These are phyloP conservation scores for Speleostelium caveatum DNA, from an alignment of 78 protist genomes.

Conservation along the genomic window DNA sequence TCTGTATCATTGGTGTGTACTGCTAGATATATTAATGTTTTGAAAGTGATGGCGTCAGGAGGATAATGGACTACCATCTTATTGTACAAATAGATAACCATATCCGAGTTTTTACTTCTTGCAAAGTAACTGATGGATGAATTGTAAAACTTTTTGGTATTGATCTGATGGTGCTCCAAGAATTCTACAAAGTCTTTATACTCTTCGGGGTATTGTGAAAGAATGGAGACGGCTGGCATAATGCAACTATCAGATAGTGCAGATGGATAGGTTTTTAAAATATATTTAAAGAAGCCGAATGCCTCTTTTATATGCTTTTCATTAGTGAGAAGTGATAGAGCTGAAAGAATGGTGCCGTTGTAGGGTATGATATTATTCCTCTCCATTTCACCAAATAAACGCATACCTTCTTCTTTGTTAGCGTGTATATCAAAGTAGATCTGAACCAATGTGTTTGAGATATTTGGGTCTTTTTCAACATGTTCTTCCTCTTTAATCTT, in stretches of 20 bases:
- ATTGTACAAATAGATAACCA: constrained; percentile 1
- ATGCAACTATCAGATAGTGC: not conserved
- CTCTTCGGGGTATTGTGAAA: not conserved
- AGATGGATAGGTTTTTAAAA: not conserved
- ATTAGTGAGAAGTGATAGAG: not conserved
- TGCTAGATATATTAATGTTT: not conserved
- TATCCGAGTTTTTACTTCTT: not conserved
- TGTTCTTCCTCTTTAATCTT: not conserved
- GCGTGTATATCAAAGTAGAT: not conserved
- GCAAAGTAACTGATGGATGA: not conserved
- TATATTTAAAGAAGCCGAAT: not conserved
- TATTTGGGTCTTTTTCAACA: no score
- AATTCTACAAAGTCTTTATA: not conserved
- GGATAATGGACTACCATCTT: not conserved
- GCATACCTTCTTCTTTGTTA: not conserved
- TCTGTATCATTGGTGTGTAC: not conserved
- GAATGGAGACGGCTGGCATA: not conserved
- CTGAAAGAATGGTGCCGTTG: not conserved
- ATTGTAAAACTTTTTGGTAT: not conserved
- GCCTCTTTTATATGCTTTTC: not conserved
- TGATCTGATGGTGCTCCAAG: not conserved
- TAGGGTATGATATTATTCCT: not conserved
- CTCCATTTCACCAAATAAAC: not conserved
- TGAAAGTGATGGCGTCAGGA: not conserved
- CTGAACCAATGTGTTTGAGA: not conserved